Conservation (phyloP, 1,284 basidiomycete genomes). For the Heterobasidion occidentale region DNA sequence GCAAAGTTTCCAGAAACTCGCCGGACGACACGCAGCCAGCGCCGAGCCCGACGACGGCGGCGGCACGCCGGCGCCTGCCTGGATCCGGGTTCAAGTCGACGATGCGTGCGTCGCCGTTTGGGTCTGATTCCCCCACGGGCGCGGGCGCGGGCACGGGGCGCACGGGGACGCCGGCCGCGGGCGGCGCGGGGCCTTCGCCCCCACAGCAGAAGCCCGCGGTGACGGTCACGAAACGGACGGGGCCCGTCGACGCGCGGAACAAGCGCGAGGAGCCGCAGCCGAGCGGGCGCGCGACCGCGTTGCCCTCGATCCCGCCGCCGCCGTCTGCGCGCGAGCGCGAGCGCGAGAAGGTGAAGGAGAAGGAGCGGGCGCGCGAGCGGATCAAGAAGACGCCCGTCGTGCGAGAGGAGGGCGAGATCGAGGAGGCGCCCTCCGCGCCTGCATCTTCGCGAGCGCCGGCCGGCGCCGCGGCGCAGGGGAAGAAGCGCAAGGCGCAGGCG, state of each 20-base stretch:
- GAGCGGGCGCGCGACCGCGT: constrained; percentile 12
- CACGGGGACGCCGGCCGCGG: not conserved
- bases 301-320: constrained; percentile 17
- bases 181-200: not conserved
- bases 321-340: constrained; percentile 16
- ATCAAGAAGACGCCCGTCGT: not conserved
- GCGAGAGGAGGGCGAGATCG: not conserved
- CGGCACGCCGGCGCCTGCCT: not conserved
- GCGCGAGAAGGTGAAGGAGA: constrained; percentile 16
- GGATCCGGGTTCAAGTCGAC: not conserved
- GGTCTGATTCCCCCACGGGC: not conserved
- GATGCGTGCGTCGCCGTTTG: not conserved
- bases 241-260: constrained; percentile 4
- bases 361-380: constrained; percentile 5
- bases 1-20: no score
- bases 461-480: constrained; percentile 1
- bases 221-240: constrained; percentile 9
- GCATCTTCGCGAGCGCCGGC: constrained; percentile 6
- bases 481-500: constrained; percentile 14
- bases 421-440: not conserved
- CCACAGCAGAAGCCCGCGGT: not conserved
- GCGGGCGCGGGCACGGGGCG: not conserved
- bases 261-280: constrained; percentile 7
- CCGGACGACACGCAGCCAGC: not conserved
- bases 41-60: not conserved